Evolutionary conservation across 2,329 filamentous ascomycete genomes (phyloP).

Genomic region (Ophiostoma perfectum): DNA sequence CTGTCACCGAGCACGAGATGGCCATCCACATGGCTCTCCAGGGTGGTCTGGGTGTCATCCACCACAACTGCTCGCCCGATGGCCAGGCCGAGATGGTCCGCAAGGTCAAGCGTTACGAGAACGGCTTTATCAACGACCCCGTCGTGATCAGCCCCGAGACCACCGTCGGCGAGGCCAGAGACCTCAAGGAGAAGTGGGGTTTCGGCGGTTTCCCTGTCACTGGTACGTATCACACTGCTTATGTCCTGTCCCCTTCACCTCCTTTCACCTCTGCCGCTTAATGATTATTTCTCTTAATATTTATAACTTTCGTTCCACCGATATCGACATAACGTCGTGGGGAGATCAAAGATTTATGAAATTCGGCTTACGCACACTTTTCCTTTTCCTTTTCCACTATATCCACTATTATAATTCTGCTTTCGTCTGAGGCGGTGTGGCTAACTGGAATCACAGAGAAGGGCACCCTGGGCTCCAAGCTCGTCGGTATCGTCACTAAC

Average conservation of each 20-base stretch:
- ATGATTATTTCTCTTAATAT: conserved; percentile 78
- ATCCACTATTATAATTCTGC: conserved; percentile 15
- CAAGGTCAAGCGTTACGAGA: conserved; percentile 99
- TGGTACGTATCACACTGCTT: conserved; percentile 57
- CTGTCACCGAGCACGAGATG: conserved; percentile 99
- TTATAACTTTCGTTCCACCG: conserved; percentile 99
- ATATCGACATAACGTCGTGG: conserved; percentile 80
- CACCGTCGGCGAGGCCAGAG: conserved; percentile 85
- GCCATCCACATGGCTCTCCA: conserved; percentile 93
- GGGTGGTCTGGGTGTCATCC: conserved; percentile 86
- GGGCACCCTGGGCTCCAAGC: conserved; percentile 89
- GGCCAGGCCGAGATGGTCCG: conserved; percentile 98
- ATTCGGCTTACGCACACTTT: conserved; percentile 24
- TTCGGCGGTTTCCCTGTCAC: conserved; percentile 98
- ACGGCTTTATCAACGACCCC: conserved; percentile 96
- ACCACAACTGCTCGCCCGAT: conserved; percentile 98
- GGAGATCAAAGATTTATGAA: conserved; percentile 53
- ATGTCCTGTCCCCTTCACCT: neutral
- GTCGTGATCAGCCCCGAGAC: conserved; percentile 83
- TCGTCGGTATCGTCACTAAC: conserved; percentile 95
- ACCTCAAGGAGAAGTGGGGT: conserved; percentile 94
- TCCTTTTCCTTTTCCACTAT: conserved; percentile 19
- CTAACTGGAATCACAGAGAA: conserved; percentile 60
- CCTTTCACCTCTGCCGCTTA: conserved; percentile 23
- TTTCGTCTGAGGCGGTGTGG: conserved; percentile 10